Conservation (phyloP, 192 early-diverging fungal genomes). For the Coemansia erecta region DNA sequence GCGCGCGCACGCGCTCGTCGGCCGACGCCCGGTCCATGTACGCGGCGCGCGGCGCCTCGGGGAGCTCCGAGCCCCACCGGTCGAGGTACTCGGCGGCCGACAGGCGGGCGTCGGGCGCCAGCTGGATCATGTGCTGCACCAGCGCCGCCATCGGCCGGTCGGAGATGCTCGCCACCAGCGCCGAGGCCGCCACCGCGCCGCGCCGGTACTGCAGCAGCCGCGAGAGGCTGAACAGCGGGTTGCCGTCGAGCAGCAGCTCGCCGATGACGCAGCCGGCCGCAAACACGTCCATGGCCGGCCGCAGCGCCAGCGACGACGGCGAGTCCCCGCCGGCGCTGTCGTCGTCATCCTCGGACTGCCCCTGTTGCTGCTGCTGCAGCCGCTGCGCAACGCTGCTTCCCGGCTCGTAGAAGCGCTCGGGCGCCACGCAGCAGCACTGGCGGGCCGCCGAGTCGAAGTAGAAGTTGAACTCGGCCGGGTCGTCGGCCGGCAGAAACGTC, state of each 20-base stretch:
- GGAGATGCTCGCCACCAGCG: slow-evolving; percentile 78
- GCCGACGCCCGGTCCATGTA: slow-evolving; percentile 40
- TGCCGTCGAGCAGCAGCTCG: slow-evolving; percentile 92
- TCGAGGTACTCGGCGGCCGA: slow-evolving; percentile 75
- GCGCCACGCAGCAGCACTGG: slow-evolving; percentile 90
- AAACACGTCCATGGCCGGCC: slow-evolving; percentile 92
- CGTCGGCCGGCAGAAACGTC: slow-evolving; percentile 90
- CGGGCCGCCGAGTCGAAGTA: slow-evolving; percentile 93
- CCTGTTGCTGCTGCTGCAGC: slow-evolving; percentile 18
- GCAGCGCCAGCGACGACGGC: slow-evolving; percentile 51
- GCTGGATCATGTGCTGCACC: slow-evolving; percentile 85
- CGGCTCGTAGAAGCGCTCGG: slow-evolving; percentile 89
- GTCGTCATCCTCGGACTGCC: not conserved
- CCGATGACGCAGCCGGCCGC: slow-evolving; percentile 88
- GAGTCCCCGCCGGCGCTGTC: not conserved
- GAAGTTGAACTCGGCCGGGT: slow-evolving; percentile 93
- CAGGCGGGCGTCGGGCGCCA: slow-evolving; percentile 70
- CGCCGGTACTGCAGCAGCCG: slow-evolving; percentile 87
- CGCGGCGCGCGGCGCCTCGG: slow-evolving; percentile 31
- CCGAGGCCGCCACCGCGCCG: slow-evolving; percentile 61
- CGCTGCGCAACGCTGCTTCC: slow-evolving; percentile 42
- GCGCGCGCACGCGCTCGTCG: slow-evolving; percentile 38
- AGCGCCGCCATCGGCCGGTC: slow-evolving; percentile 73
- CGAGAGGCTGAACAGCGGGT: slow-evolving; percentile 86
- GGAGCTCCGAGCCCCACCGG: slow-evolving; percentile 61